A percentile compares a stretch with the other conserved stretches of the same genome.
Conservation (phyloP, 257 asterid genomes). For the Solanum chilense region DNA sequence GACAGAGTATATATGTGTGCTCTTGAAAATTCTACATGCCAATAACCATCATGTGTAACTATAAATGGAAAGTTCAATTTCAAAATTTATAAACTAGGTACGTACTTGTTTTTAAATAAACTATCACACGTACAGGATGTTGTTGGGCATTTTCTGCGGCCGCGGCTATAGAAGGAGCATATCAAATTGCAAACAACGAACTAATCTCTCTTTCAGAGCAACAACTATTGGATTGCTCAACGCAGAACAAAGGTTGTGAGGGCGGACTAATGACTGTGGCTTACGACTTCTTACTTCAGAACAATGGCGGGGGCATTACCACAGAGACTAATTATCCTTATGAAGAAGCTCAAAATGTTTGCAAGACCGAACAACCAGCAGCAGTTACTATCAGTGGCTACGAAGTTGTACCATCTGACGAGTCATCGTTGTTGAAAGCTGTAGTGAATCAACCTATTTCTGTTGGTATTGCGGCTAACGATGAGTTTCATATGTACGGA, state of each 20-base stretch:
- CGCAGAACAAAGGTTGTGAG: background rate
- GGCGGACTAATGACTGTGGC: background rate
- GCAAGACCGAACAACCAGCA: background rate
- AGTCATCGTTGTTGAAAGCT: background rate
- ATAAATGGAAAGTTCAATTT: too few relatives aligned
- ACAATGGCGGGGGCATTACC: background rate
- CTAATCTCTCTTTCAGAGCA: background rate
- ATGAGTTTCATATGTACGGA: background rate
- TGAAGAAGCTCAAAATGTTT: background rate
- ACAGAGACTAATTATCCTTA: background rate
- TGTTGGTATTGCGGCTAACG: background rate
- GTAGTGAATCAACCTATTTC: background rate
- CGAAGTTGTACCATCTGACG: background rate
- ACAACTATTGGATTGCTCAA: background rate
- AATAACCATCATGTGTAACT: too few relatives aligned
- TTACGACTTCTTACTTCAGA: background rate
- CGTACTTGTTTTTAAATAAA: too few relatives aligned
- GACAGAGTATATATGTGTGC: too few relatives aligned
- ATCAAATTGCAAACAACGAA: background rate
- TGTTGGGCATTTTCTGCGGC: conserved; percentile 1
- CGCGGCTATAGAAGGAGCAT: background rate
- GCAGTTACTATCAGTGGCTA: background rate
- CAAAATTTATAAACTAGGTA: too few relatives aligned
- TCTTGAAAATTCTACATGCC: too few relatives aligned
- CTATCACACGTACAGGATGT: background rate